Conservation (phyloP, 352 stramenopile genomes). For the Blastocystis sp. region DNA sequence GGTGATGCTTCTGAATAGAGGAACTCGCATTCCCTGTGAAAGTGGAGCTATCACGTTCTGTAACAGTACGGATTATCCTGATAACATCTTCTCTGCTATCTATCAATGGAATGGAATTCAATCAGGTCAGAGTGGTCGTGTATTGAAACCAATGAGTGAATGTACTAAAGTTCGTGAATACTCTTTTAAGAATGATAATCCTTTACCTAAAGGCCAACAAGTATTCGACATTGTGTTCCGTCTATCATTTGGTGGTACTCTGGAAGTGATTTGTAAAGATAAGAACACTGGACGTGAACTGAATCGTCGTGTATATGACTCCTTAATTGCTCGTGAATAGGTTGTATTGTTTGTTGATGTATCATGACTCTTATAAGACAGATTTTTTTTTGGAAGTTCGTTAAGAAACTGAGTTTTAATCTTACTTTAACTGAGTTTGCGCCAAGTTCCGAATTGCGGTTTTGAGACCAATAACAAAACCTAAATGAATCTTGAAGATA, state of each 20-base stretch:
- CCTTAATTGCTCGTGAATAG: not conserved
- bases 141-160: not conserved
- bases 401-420: too few relatives aligned
- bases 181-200: not conserved
- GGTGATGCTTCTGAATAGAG: not conserved
- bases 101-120: not conserved
- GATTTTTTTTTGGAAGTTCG: too few relatives aligned
- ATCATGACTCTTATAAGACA: too few relatives aligned
- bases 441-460: too few relatives aligned
- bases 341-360: too few relatives aligned
- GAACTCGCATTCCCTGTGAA: not conserved
- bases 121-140: not conserved
- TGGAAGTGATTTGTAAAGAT: not conserved
- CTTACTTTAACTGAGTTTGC: too few relatives aligned
- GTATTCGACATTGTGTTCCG: not conserved
- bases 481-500: not conserved
- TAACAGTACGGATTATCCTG: not conserved
- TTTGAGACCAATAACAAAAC: too few relatives aligned
- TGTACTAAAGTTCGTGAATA: not conserved
- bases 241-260: not conserved
- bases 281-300: not conserved
- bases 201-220: not conserved
- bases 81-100: not conserved
- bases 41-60: not conserved
- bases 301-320: not conserved